These are phyloP conservation scores for Nakazawaea laoshanensis DNA, from an alignment of 805 yeast genomes.

Conservation along the genomic window DNA sequence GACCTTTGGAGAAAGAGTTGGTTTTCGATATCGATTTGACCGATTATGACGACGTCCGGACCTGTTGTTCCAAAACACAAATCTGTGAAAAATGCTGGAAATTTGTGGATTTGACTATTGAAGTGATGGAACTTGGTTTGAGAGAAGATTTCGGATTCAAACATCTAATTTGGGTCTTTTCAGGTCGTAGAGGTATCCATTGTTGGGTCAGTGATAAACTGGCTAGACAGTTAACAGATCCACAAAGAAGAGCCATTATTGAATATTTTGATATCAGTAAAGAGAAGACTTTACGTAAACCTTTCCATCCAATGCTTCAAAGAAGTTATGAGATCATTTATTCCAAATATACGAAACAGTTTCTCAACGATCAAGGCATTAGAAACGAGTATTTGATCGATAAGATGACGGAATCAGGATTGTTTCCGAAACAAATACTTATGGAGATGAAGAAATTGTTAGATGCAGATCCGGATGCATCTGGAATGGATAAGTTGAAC, in stretches of 20 bases:
- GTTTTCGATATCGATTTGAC: constrained; percentile 97
- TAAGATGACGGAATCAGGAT: constrained; percentile 52
- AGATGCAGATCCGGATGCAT: constrained; percentile 41
- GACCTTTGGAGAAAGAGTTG: constrained; percentile 77
- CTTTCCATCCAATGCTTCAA: constrained; percentile 82
- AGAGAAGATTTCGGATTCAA: constrained; percentile 85
- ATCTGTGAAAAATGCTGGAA: constrained; percentile 92
- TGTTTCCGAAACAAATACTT: constrained; percentile 39
- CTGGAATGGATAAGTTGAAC: constrained; percentile 67
- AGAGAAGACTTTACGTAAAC: constrained; percentile 52
- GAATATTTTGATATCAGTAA: constrained; percentile 75
- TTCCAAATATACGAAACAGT: constrained; percentile 51
- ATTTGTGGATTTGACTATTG: constrained; percentile 78
- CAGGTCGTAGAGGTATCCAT: constrained; percentile 98
- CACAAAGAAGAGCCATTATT: constrained; percentile 66
- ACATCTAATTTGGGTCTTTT: constrained; percentile 87
- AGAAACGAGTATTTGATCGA: constrained; percentile 46
- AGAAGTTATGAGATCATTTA: constrained; percentile 66
- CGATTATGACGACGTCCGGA: constrained; percentile 89
- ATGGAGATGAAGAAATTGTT: constrained; percentile 33
- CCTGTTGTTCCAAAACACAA: constrained; percentile 81
- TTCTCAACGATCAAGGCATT: constrained; percentile 80
- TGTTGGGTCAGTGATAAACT: constrained; percentile 92
- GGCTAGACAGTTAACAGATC: constrained; percentile 69
- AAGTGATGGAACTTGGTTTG: constrained; percentile 62